A percentile compares a stretch with the other conserved stretches of the same genome.
phyloP scores from a whole-genome alignment of 345 rosid genomes.

The Noccaea bulbosa region DNA sequence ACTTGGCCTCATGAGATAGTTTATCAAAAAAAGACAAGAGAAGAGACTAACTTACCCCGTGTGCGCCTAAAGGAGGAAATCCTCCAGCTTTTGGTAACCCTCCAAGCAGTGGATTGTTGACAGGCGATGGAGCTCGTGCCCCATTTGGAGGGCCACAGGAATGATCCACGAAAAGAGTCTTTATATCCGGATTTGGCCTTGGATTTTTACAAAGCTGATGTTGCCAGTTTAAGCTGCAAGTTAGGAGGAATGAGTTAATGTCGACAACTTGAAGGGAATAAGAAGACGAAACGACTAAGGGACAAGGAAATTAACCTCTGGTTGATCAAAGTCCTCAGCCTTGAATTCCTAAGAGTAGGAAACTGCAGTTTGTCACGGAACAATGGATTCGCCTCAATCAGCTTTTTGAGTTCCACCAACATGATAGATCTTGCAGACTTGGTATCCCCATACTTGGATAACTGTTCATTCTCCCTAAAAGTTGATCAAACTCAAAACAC shows the following conservation, averaged over 20 bases:
- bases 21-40: background rate
- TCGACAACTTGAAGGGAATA: slow-evolving; percentile 11
- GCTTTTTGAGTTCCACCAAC: slow-evolving; percentile 96
- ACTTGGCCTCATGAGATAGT: slow-evolving; percentile 13
- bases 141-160: slow-evolving; percentile 98
- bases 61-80: slow-evolving; percentile 92
- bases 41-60: slow-evolving; percentile 63
- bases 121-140: slow-evolving; percentile 95
- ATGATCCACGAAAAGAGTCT: slow-evolving; percentile 96
- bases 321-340: slow-evolving; percentile 89
- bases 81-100: slow-evolving; percentile 86
- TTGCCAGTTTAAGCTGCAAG: slow-evolving; percentile 95
- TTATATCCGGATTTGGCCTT: slow-evolving; percentile 97
- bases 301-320: slow-evolving; percentile 62
- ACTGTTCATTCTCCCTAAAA: slow-evolving; percentile 91
- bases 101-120: slow-evolving; percentile 81
- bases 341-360: slow-evolving; percentile 87
- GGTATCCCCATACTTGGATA: slow-evolving; percentile 97
- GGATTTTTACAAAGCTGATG: slow-evolving; percentile 98
- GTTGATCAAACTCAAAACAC: slow-evolving; percentile 12
- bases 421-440: slow-evolving; percentile 97
- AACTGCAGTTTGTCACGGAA: slow-evolving; percentile 97
- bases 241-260: slow-evolving; percentile 27
- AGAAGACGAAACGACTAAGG: slow-evolving; percentile 15
- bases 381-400: slow-evolving; percentile 95